A percentile compares a stretch with the other conserved stretches of the same genome.
phyloP scores from a whole-genome alignment of 1,284 basidiomycete species.

The Puccinia coronata region DNA sequence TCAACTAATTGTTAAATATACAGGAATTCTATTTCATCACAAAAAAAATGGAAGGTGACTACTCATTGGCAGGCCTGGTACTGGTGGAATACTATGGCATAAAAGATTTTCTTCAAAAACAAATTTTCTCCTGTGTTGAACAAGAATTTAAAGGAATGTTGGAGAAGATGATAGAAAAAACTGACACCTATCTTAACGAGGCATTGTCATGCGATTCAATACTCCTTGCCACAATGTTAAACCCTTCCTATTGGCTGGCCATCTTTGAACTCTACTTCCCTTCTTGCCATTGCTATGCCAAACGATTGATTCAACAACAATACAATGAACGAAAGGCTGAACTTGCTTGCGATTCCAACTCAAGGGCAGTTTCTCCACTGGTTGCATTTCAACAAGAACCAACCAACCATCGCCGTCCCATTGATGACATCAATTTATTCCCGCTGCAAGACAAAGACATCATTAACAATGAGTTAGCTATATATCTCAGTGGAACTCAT shows the following conservation, averaged over 20 bases:
- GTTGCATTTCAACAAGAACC: background rate
- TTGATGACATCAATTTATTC: no score
- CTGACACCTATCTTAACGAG: background rate
- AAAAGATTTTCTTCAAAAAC: background rate
- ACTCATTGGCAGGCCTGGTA: no score
- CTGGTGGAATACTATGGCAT: background rate
- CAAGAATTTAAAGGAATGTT: background rate
- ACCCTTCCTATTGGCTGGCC: background rate
- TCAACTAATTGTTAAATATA: background rate
- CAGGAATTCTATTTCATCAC: slow-evolving; percentile 2
- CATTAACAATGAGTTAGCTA: no score
- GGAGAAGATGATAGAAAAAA: background rate
- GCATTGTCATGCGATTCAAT: background rate
- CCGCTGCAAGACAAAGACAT: no score
- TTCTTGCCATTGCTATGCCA: background rate
- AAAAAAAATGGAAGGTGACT: no score
- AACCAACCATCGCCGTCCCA: background rate
- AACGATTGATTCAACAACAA: background rate
- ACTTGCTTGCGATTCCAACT: background rate
- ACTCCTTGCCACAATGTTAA: background rate
- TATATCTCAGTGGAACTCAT: no score
- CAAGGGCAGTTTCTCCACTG: no score
- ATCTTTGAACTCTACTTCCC: background rate
- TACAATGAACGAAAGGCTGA: background rate
- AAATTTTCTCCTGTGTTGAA: background rate